These are phyloP conservation scores for Pseudozyma hubeiensis DNA, from an alignment of 1,284 basidiomycete species.

Conservation along the genomic window DNA sequence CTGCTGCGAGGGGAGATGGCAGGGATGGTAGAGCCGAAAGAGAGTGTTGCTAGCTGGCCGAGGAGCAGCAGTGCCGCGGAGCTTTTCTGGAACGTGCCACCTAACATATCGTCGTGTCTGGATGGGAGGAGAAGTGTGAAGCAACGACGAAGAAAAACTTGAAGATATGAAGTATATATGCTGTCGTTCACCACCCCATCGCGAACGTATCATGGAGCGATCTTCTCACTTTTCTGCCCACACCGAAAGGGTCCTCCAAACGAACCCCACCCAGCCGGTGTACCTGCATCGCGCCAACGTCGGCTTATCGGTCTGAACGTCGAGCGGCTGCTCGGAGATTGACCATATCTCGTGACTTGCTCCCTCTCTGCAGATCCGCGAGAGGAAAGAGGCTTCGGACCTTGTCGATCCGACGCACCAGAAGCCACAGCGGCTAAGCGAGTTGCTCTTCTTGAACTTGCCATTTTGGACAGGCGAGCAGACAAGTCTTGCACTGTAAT, in stretches of 20 bases:
- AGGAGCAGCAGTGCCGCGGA: constrained; percentile 21
- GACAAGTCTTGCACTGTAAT: background rate
- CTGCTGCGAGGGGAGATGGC: background rate
- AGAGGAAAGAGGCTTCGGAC: too few species aligned
- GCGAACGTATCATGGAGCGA: background rate
- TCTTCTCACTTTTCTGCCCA: background rate
- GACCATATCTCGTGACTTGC: too few species aligned
- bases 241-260: too few species aligned
- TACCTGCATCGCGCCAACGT: too few species aligned
- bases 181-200: background rate
- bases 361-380: too few species aligned
- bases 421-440: background rate
- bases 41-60: constrained; percentile 20
- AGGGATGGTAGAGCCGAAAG: constrained; percentile 4
- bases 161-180: background rate
- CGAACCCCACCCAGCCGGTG: too few species aligned
- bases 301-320: too few species aligned
- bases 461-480: background rate
- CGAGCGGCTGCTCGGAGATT: too few species aligned
- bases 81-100: constrained; percentile 1
- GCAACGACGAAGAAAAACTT: background rate
- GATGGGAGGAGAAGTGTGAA: background rate
- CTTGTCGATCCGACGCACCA: too few species aligned
- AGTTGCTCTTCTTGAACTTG: background rate
- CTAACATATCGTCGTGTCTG: constrained; percentile 2